These are phyloP conservation scores for Cylindrodendrum hubeiense DNA, from an alignment of 2,329 filamentous ascomycete species.

Conservation along the genomic window DNA sequence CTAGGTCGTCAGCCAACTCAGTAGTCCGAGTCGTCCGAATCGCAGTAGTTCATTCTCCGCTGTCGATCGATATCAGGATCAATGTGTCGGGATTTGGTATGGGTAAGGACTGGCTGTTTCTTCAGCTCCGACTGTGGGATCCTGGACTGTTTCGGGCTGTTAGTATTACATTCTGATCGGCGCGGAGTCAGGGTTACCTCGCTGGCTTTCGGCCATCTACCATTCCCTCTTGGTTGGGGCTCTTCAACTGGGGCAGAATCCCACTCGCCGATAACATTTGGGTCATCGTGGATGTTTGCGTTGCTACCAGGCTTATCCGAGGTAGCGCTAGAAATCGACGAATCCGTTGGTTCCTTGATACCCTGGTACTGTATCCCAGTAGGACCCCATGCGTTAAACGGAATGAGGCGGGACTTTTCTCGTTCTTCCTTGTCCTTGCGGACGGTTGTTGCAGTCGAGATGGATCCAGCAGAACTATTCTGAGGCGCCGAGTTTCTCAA, in stretches of 20 bases:
- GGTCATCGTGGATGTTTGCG: constrained; percentile 7
- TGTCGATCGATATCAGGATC: constrained; percentile 34
- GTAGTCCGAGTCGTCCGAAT: constrained; percentile 40
- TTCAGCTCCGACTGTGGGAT: constrained; percentile 35
- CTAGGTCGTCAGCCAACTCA: neutral
- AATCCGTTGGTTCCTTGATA: constrained; percentile 40
- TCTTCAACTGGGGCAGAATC: neutral
- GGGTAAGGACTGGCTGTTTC: constrained; percentile 26
- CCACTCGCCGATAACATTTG: constrained; percentile 32
- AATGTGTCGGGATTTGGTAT: constrained; percentile 21
- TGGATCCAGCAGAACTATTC: constrained; percentile 21
- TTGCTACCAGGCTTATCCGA: constrained; percentile 24
- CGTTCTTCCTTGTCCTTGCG: constrained; percentile 29
- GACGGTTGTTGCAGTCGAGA: constrained; percentile 49
- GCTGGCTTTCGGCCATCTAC: constrained; percentile 43
- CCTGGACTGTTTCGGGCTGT: constrained; percentile 18
- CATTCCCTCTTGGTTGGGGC: constrained; percentile 13
- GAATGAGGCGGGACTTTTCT: constrained; percentile 8
- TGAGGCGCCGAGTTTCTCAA: neutral
- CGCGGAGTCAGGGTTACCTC: constrained; percentile 22
- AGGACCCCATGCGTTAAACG: constrained; percentile 50
- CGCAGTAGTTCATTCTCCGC: constrained; percentile 35
- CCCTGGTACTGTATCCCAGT: constrained; percentile 37
- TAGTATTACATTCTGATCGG: neutral
- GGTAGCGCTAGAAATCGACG: constrained; percentile 26